Base-by-base conservation (phyloP, 2,329 filamentous ascomycete species). In the Aphanoascus verrucosus region DNA sequence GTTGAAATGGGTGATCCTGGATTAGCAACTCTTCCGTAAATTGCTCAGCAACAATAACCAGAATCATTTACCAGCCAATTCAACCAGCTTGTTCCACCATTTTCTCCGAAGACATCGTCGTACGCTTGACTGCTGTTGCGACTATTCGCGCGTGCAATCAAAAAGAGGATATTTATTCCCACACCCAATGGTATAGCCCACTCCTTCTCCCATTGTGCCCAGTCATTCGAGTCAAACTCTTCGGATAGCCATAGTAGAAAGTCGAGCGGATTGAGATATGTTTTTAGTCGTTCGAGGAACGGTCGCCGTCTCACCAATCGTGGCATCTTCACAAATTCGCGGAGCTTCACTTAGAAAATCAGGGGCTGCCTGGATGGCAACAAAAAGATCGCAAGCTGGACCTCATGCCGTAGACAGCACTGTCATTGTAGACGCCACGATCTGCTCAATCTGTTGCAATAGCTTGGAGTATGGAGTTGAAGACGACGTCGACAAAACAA, bases 161-260 rank as follows among this genome's bases (percentile, higher is more conserved):
- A 74, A 65, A 95, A 91, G 32, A 84, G 61, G 40, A 94, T 71
- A 69, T 97, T 97, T 62, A 90, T 74, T 0, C 67, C 78, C 28
- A 95, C 61, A 4, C 89, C 91, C 15, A 94, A 73, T 49, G 87
- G 83, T 4, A 82, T 80, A 23, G 88, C 86, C 67, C 88, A 85
- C 35, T 82, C 73, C 60, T 86, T 84, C 57, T 82, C 74, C 56
- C 80, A 74, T 17, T 91, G 88, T 61, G 96, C 87, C 83, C 89
- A 94, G 62, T 95, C 87, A 64, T 85, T 84, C 28, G 88, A 88
- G 66, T 96, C 90, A 56, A 98, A 79, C 71, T 95, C 88, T 67
- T 97, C 91, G 0, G 88, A 94, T 1, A 94, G 70, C 86, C 88
- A 95, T 15, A 98, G 81, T 52, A 93, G 73, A 64, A 91, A 86